Percentiles rank a stretch among this genome's conserved stretches.
Conservation (phyloP, 2,329 filamentous ascomycete genomes). For the Talaromyces atroroseus region DNA sequence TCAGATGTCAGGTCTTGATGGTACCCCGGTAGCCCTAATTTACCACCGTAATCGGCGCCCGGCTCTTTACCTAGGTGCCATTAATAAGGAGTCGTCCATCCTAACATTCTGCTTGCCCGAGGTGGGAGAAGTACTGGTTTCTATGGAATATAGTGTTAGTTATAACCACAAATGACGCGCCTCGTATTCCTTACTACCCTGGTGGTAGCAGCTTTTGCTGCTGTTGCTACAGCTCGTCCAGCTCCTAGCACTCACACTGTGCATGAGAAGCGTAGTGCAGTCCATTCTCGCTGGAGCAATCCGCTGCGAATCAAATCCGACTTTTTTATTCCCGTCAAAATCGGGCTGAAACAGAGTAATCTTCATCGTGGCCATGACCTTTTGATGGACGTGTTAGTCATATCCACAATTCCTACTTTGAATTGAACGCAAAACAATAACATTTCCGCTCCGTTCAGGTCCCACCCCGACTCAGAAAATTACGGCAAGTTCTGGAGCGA, state of each 20-base stretch:
- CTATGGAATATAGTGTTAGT: not conserved
- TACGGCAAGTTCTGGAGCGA: slow-evolving; percentile 42
- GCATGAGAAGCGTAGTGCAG: slow-evolving; percentile 9
- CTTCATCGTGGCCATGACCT: slow-evolving; percentile 9
- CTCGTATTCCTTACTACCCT: slow-evolving; percentile 9
- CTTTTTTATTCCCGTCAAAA: slow-evolving; percentile 7
- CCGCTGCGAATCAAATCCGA: slow-evolving; percentile 5
- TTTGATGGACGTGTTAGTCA: slow-evolving; percentile 13
- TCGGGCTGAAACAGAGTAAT: slow-evolving; percentile 13
- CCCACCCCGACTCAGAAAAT: slow-evolving; percentile 37
- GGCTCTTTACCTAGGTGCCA: too few species aligned
- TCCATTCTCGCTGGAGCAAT: slow-evolving; percentile 9
- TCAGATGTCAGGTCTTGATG: not conserved
- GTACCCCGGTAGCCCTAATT: too few species aligned
- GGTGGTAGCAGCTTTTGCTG: slow-evolving; percentile 7
- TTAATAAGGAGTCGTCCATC: too few species aligned
- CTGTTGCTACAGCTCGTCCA: slow-evolving; percentile 8
- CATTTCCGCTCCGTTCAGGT: not conserved
- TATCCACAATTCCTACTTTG: not conserved
- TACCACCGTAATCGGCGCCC: not conserved
- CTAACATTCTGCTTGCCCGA: not conserved
- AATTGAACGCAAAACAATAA: not conserved
- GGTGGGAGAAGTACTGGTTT: not conserved
- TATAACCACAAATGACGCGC: not conserved
- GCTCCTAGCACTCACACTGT: slow-evolving; percentile 8